These are phyloP conservation scores for Tulasnella sp. DNA, from an alignment of 768 basidiomycete species.

Conservation along the genomic window DNA sequence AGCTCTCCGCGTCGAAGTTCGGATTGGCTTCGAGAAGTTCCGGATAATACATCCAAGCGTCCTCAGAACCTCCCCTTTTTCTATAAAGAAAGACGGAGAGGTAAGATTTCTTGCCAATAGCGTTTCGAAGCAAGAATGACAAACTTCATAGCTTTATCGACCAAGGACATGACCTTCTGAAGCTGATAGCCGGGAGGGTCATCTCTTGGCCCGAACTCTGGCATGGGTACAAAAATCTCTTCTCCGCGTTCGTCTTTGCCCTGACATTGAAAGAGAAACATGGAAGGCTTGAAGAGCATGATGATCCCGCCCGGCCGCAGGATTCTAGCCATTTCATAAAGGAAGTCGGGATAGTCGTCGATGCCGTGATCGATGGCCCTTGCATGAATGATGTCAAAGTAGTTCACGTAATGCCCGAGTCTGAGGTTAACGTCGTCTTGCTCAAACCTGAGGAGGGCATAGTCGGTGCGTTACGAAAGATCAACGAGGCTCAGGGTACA, in stretches of 20 bases:
- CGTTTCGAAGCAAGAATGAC: neutral
- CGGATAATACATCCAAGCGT: neutral
- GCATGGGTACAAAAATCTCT: neutral
- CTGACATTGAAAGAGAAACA: neutral
- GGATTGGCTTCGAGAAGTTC: conserved; percentile 6
- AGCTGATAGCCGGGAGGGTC: neutral
- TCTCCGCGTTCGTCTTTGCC: neutral
- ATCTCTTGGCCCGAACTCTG: neutral
- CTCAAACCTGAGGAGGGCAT: neutral
- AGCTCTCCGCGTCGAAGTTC: neutral
- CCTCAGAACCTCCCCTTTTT: conserved; percentile 3
- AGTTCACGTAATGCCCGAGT: neutral
- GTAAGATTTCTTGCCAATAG: neutral
- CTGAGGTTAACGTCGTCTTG: neutral
- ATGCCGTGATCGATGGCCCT: neutral
- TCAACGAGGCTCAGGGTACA: neutral
- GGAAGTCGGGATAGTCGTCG: conserved; percentile 9
- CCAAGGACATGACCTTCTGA: neutral
- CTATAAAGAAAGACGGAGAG: neutral
- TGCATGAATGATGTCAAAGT: conserved; percentile 9
- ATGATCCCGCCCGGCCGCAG: conserved; percentile 4
- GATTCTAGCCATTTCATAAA: conserved; percentile 7
- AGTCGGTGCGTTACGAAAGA: neutral
- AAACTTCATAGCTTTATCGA: neutral
- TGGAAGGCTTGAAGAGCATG: neutral